These are phyloP conservation scores for Daldinia childiae DNA, from an alignment of 495 filamentous ascomycete genomes.

Conservation along the genomic window DNA sequence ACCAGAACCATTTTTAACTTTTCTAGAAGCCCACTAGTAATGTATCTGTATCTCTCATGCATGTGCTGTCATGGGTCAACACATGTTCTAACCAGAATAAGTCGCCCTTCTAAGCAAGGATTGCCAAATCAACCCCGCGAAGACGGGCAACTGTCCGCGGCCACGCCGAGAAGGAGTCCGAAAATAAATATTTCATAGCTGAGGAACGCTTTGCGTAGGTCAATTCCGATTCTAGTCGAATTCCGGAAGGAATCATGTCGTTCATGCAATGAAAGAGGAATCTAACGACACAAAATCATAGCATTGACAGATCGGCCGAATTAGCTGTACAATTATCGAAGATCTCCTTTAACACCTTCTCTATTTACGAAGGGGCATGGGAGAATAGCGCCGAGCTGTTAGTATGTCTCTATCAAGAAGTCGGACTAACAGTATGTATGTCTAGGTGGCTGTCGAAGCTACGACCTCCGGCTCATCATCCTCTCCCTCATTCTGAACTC, in stretches of 20 bases:
- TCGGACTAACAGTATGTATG: not conserved
- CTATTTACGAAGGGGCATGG: constrained; percentile 17
- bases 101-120: constrained; percentile 23
- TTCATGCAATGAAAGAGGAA: not conserved
- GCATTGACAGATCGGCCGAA: constrained; percentile 24
- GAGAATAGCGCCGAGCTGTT: constrained; percentile 1
- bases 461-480: constrained; percentile 48
- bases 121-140: constrained; percentile 1
- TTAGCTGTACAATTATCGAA: constrained; percentile 19
- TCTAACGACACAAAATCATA: not conserved
- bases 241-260: not conserved
- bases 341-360: constrained; percentile 33
- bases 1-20: constrained; percentile 33
- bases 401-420: not conserved
- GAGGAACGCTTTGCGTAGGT: not conserved
- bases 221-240: not conserved
- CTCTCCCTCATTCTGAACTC: constrained; percentile 57
- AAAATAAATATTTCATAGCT: not conserved
- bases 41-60: constrained; percentile 17
- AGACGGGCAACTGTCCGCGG: not conserved
- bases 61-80: constrained; percentile 20
- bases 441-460: not conserved
- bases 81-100: constrained; percentile 25
- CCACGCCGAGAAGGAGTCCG: not conserved
- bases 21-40: constrained; percentile 38